Evolutionary conservation across 352 stramenopile species (phyloP).

Genomic region (Phytopythium aichiense): DNA sequence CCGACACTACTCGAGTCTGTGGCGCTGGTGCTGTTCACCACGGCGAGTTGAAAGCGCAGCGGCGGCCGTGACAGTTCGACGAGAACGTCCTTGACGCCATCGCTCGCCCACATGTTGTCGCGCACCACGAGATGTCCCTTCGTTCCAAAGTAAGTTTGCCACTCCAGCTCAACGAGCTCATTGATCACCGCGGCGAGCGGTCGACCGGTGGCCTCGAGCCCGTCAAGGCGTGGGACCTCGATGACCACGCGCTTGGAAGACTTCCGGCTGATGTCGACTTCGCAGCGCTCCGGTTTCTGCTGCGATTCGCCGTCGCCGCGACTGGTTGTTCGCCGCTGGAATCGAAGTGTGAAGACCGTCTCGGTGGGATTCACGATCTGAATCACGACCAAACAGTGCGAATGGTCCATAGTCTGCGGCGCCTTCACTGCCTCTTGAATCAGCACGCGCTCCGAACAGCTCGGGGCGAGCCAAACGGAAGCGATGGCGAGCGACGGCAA

Average conservation of each 20-base stretch:
- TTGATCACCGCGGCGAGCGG: slow-evolving; percentile 29
- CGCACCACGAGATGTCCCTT: slow-evolving; percentile 21
- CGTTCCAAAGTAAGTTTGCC: slow-evolving; percentile 51
- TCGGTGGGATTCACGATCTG: slow-evolving; percentile 68
- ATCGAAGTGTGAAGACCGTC: slow-evolving; percentile 53
- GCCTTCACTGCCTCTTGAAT: background rate
- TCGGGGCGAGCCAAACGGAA: slow-evolving; percentile 31
- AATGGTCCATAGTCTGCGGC: slow-evolving; percentile 38
- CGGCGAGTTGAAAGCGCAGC: slow-evolving; percentile 27
- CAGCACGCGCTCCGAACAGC: slow-evolving; percentile 14
- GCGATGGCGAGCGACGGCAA: slow-evolving; percentile 49
- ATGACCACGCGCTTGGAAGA: slow-evolving; percentile 39
- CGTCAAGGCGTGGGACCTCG: slow-evolving; percentile 29
- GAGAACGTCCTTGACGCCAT: slow-evolving; percentile 4
- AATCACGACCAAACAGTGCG: slow-evolving; percentile 39
- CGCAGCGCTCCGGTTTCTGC: slow-evolving; percentile 5
- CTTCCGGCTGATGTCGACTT: slow-evolving; percentile 45
- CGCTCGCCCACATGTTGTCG: slow-evolving; percentile 9
- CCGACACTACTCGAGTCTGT: background rate
- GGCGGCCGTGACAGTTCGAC: slow-evolving; percentile 27
- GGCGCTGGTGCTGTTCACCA: background rate
- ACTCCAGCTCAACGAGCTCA: slow-evolving; percentile 38
- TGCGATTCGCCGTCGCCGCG: background rate
- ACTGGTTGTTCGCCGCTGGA: slow-evolving; percentile 9
- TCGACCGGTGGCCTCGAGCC: slow-evolving; percentile 3